Conservation (phyloP, 2,329 filamentous ascomycete genomes). For the Monosporascus sp. region DNA sequence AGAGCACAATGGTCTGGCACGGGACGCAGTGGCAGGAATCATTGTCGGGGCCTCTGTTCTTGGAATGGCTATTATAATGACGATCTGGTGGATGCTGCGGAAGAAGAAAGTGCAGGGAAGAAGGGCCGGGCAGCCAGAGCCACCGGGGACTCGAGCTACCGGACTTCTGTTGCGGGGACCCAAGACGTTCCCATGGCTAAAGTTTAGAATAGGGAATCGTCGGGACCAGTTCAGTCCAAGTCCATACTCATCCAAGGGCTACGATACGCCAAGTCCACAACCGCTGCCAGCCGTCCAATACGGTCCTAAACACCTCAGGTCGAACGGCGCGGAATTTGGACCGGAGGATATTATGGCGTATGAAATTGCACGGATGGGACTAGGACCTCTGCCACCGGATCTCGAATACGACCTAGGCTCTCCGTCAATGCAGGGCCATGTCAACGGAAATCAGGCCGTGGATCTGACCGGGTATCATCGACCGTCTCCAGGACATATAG, state of each 20-base stretch:
- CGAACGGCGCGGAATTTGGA: conserved; percentile 35
- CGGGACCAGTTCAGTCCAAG: conserved; percentile 20
- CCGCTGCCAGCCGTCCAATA: conserved; percentile 42
- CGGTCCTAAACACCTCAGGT: conserved; percentile 36
- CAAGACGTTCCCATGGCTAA: conserved; percentile 28
- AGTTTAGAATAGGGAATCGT: conserved; percentile 16
- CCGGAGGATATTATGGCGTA: conserved; percentile 41
- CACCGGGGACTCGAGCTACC: conserved; percentile 30
- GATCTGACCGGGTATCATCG: conserved; percentile 27
- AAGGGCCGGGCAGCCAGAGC: conserved; percentile 22
- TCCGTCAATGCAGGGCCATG: conserved; percentile 20
- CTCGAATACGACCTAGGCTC: conserved; percentile 40
- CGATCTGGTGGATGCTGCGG: conserved; percentile 29
- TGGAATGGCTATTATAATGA: conserved; percentile 24
- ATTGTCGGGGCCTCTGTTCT: conserved; percentile 36
- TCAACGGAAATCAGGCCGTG: conserved; percentile 30
- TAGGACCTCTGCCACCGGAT: conserved; percentile 25
- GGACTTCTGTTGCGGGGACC: conserved; percentile 40
- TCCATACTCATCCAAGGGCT: conserved; percentile 37
- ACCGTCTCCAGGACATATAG: conserved; percentile 5
- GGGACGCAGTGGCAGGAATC: conserved; percentile 40
- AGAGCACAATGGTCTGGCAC: conserved; percentile 28
- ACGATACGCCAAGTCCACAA: conserved; percentile 44
- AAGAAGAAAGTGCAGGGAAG: conserved; percentile 22
- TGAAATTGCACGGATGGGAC: conserved; percentile 35